phyloP scores from a whole-genome alignment of 768 basidiomycete genomes.

The Rossbeevera mucosa region DNA sequence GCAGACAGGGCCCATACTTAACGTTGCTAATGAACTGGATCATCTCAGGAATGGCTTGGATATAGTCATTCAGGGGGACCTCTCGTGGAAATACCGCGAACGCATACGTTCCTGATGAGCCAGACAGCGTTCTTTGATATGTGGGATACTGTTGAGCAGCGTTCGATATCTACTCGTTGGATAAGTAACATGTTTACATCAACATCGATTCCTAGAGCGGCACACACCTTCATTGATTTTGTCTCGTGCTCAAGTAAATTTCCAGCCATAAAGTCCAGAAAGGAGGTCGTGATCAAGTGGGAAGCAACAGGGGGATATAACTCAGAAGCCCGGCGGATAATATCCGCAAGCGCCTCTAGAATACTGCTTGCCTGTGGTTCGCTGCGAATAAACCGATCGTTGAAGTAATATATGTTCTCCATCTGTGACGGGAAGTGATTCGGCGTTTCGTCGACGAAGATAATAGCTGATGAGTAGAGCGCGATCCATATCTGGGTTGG shows the following conservation, averaged over 20 bases:
- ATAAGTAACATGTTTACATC: no score
- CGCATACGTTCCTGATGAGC: no score
- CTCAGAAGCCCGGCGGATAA: not conserved
- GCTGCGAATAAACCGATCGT: not conserved
- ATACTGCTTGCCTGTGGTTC: not conserved
- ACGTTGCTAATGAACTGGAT: not conserved
- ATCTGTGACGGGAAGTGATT: no score
- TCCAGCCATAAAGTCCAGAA: not conserved
- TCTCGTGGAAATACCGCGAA: no score
- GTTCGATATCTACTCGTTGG: not conserved
- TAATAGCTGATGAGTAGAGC: no score
- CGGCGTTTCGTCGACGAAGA: no score
- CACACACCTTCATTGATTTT: no score
- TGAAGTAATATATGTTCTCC: no score
- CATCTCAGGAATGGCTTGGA: not conserved
- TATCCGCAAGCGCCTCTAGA: not conserved
- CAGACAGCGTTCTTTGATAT: not conserved
- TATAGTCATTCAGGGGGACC: not conserved
- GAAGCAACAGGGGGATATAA: not conserved
- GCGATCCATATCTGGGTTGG: not conserved
- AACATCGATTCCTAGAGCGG: no score
- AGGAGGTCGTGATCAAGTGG: not conserved
- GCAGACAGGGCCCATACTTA: no score
- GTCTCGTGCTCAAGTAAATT: not conserved
- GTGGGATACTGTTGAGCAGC: not conserved